phyloP scores from a whole-genome alignment of 2,329 filamentous ascomycete genomes.

The Bipolaris sorokiniana region DNA sequence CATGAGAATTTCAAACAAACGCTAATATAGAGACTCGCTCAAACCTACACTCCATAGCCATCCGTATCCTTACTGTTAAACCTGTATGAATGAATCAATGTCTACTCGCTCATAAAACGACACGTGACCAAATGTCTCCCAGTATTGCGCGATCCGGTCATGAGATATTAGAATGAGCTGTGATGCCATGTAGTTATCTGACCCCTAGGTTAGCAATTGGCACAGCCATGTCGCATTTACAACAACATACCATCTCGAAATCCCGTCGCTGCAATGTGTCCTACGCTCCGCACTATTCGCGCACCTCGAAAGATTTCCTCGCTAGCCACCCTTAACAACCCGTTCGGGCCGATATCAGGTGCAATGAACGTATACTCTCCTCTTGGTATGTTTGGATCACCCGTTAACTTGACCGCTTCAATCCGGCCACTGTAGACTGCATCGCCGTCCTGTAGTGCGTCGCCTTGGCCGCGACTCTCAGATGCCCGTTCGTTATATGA shows the following conservation, averaged over 20 bases:
- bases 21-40: neutral
- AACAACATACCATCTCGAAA: constrained; percentile 71
- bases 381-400: constrained; percentile 86
- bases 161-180: constrained; percentile 79
- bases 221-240: neutral
- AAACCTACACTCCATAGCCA: neutral
- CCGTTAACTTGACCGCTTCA: constrained; percentile 88
- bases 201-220: constrained; percentile 1
- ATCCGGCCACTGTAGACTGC: constrained; percentile 68
- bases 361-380: constrained; percentile 84
- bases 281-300: constrained; percentile 73
- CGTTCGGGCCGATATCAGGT: constrained; percentile 73
- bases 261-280: constrained; percentile 76
- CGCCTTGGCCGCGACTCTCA: neutral
- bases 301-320: constrained; percentile 76
- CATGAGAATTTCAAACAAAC: neutral
- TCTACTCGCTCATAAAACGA: constrained; percentile 57
- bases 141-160: constrained; percentile 81
- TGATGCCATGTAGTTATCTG: constrained; percentile 76
- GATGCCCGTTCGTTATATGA: constrained; percentile 3
- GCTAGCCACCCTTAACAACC: constrained; percentile 67
- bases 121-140: constrained; percentile 65
- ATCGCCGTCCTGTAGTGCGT: constrained; percentile 20
- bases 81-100: constrained; percentile 47
- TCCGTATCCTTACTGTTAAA: constrained; percentile 7